Percentiles rank a stretch among this genome's conserved stretches.
These are phyloP conservation scores for Fonsecaea monophora DNA, from an alignment of 2,329 filamentous ascomycete species.

Conservation along the genomic window DNA sequence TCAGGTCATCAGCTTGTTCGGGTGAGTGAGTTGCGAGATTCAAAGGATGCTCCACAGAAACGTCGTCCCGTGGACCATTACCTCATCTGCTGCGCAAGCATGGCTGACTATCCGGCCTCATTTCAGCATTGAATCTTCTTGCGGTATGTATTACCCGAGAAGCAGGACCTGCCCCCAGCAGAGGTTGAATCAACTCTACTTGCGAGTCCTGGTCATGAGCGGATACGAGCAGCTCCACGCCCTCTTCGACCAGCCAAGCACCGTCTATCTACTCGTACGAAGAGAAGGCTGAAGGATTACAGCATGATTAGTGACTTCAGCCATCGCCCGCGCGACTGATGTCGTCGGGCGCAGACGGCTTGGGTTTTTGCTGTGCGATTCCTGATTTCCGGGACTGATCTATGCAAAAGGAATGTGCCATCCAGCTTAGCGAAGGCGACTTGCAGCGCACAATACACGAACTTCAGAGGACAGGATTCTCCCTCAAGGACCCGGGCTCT, in stretches of 20 bases:
- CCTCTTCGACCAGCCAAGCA: background rate
- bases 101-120: background rate
- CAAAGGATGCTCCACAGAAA: background rate
- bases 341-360: background rate
- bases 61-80: background rate
- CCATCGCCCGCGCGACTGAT: background rate
- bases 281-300: background rate
- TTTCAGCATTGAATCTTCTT: background rate
- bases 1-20: background rate
- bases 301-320: background rate
- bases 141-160: background rate
- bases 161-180: background rate
- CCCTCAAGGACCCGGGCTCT: background rate
- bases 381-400: background rate
- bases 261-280: background rate
- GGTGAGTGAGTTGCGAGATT: background rate
- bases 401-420: background rate
- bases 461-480: background rate
- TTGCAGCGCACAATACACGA: background rate
- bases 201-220: background rate
- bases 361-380: background rate
- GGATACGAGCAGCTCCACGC: background rate
- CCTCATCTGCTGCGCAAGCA: constrained; percentile 1
- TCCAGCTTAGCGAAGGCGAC: background rate
- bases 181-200: background rate